Evolutionary conservation across 2,329 filamentous ascomycete genomes (phyloP), one percentile per base, ranked within the genome.

Genomic region (Chaetomium globosum): DNA sequence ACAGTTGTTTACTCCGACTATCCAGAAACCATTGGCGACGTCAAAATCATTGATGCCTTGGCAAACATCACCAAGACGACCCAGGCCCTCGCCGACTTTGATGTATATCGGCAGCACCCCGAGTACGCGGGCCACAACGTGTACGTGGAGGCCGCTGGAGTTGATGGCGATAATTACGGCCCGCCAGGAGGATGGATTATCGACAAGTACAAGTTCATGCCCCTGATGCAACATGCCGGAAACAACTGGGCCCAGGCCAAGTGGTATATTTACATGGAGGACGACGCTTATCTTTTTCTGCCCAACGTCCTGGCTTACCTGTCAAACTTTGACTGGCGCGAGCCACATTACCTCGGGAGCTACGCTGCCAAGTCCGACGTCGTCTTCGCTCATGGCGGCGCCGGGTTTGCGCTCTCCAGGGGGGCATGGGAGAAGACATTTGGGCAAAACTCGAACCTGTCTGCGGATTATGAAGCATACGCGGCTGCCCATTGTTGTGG

Each of bases 231-330:
- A 19, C 65, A 67, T 51, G 65, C 65, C n/a, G 65, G 65, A 6
- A 52, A 33, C 13, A 65, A 67, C 59, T 61, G 59, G 52, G 63
- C 63, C 19, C 16, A 61, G 2, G 65, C 56, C 16, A 67, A 67
- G 31, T 67, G 65, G 65, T 67, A 67, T 36, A 63, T 67, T 36
- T 67, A 67, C 65, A 65, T 65, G 65, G 65, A 67, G 23, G 65
- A 67, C 28, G 65, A 67, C 48, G 59, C 65, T 12, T 67, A 65
- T 21, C 59, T 67, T 19, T 67, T 67, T 28, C 56, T 67, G n/a
- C 59, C 62, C n/a, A 67, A 48, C 39, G 51, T 67, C 4, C 58
- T 67, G 7, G 23, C 8, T 9, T 67, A 67, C 33, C 59, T 67
- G 6, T 60, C 59, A 12, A 33, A 28, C 4, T 67, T 60, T 13